These are phyloP conservation scores for Solidago caesia DNA, from an alignment of 129 eudicot species.

Conservation along the genomic window DNA sequence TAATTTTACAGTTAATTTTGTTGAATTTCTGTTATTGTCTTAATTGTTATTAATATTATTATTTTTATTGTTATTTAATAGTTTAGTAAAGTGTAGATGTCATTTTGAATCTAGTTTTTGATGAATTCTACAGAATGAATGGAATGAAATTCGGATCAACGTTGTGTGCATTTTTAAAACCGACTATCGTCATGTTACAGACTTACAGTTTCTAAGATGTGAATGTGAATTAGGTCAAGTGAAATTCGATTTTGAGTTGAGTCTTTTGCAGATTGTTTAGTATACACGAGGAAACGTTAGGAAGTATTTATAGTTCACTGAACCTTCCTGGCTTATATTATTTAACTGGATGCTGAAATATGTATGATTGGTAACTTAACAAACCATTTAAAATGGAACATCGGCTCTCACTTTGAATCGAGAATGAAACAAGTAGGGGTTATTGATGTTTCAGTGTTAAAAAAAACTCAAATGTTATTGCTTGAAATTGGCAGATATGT, in stretches of 20 bases:
- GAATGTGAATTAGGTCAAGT: not conserved
- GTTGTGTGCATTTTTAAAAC: not conserved
- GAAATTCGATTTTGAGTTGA: not conserved
- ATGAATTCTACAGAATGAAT: not conserved
- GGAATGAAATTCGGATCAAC: not conserved
- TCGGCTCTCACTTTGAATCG: not conserved
- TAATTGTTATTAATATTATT: not conserved
- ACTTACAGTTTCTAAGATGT: not conserved
- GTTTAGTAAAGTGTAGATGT: not conserved
- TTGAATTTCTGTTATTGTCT: not conserved
- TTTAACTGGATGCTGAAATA: no score
- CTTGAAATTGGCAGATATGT: not conserved
- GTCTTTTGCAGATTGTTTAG: not conserved
- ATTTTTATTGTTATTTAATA: not conserved
- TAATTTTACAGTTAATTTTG: slow-evolving; percentile 12
- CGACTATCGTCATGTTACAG: not conserved
- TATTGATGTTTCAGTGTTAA: not conserved
- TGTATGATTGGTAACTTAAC: not conserved
- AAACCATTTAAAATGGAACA: not conserved
- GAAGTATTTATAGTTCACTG: no score
- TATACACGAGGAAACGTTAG: not conserved
- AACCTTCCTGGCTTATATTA: no score
- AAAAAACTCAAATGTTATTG: no score
- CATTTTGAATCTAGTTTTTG: slow-evolving; percentile 1
- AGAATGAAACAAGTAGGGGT: slow-evolving; percentile 19